Percentiles rank a stretch among this genome's conserved stretches.
Conservation (phyloP, 495 filamentous ascomycete species). For the Penicillium riverlandense region DNA sequence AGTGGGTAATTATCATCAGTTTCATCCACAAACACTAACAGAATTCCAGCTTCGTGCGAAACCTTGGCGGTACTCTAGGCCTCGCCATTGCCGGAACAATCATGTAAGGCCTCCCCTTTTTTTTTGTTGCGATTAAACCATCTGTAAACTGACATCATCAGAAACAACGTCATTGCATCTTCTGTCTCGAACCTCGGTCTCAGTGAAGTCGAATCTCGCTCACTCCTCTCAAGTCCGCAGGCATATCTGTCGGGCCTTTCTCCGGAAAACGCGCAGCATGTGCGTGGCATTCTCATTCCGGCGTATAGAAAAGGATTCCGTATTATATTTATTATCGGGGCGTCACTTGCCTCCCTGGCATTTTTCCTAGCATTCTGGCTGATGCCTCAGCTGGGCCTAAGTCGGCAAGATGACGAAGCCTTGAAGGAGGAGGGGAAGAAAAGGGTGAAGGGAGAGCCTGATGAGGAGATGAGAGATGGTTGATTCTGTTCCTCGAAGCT, state of each 20-base stretch:
- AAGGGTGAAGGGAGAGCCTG: slow-evolving; percentile 10
- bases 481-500: background rate
- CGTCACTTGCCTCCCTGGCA: slow-evolving; percentile 37
- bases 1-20: slow-evolving; percentile 23
- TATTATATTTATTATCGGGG: slow-evolving; percentile 43
- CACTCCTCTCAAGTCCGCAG: slow-evolving; percentile 24
- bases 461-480: slow-evolving; percentile 6
- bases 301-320: slow-evolving; percentile 44
- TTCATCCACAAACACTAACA: slow-evolving; percentile 3
- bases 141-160: slow-evolving; percentile 6
- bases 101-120: slow-evolving; percentile 22
- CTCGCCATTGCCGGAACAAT: slow-evolving; percentile 47
- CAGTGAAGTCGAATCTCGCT: slow-evolving; percentile 13
- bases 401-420: slow-evolving; percentile 36
- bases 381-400: slow-evolving; percentile 41
- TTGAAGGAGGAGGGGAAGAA: slow-evolving; percentile 40
- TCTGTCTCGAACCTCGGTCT: slow-evolving; percentile 27
- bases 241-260: slow-evolving; percentile 23
- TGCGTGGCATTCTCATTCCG: slow-evolving; percentile 31
- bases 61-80: slow-evolving; percentile 46
- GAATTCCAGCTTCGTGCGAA: slow-evolving; percentile 39
- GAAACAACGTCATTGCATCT: slow-evolving; percentile 37
- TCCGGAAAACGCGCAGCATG: slow-evolving; percentile 22
- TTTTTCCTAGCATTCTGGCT: slow-evolving; percentile 35
- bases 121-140: background rate